Base-by-base conservation (phyloP, 2,329 filamentous ascomycete species). In the Hypoxylon sp. region DNA sequence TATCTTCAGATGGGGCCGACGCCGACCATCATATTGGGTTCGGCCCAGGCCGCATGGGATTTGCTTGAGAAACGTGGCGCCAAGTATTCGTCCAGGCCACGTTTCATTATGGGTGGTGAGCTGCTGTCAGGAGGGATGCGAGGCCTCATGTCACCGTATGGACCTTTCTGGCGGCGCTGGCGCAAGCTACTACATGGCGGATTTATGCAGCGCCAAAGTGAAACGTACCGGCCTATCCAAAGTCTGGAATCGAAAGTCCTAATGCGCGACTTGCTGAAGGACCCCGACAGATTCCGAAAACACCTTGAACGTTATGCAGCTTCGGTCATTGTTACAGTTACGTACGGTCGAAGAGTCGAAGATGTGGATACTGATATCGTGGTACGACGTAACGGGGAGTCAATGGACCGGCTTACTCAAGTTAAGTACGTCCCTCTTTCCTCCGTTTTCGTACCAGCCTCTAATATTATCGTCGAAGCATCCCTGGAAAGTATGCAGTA, bases 91-190 rank as follows among this genome's bases (percentile, higher is more conserved):
- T 84, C 82, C 0, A 78, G 83, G 0, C 83, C 83, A 0, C 77
- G 82, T 2, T 84, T 84, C 68, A 82, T 84, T 63, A 81, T 84
- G 77, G 83, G 82, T 26, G 79, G 80, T 1, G 81, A 84, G 46
- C 73, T 82, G 0, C 73, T 83, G 0, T 83, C 82, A 0, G 79
- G 77, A 0, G 81, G 81, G 0, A 77, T 83, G 76, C 76, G 81
- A 3, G 81, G 82, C 0, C 73, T 84, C 3, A 83, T 84, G 77
- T 80, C 82, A 3, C 81, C 82, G 0, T 83, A 84, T 67, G 77
- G 77, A 0, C 64, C 77, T 0, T 83, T 79, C 50, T 84, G 82
- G 82, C 72, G 81, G 14, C 77, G 82, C 0, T 84, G 81, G 78
- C 76, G 82, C 3, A 83, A 83, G 65, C 67, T 82, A 4, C 73